Evolutionary conservation across 257 asterid species (phyloP).

Genomic region (Prunella vulgaris): DNA sequence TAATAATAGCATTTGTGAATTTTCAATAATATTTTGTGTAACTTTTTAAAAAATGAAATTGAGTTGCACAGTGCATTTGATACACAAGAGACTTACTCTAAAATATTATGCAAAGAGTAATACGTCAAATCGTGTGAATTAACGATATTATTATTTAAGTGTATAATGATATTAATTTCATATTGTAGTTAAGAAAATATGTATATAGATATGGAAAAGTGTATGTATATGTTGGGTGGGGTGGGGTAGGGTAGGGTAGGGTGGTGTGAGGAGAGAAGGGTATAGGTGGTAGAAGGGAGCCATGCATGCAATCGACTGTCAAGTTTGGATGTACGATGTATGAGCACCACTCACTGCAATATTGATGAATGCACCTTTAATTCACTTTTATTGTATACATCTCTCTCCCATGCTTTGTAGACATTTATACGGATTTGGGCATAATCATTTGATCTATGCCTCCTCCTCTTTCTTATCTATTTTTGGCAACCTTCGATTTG

Average conservation of each 20-base stretch:
- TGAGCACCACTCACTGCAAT: neutral
- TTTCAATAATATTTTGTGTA: no score
- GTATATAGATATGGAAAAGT: no score
- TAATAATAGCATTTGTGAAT: no score
- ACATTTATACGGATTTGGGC: conserved; percentile 47
- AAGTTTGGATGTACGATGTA: conserved; percentile 13
- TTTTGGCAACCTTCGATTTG: conserved; percentile 34
- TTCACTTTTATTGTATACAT: neutral
- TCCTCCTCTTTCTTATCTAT: conserved; percentile 31
- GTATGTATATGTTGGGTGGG: neutral
- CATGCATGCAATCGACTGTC: conserved; percentile 28
- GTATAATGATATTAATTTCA: no score
- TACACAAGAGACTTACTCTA: no score
- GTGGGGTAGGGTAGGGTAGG: no score
- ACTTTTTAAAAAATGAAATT: no score
- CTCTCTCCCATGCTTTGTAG: conserved; percentile 27
- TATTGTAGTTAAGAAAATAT: no score
- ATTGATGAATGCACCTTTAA: neutral
- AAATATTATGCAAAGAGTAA: no score
- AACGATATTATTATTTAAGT: no score
- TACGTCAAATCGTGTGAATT: no score
- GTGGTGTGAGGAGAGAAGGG: neutral
- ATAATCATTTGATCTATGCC: conserved; percentile 43
- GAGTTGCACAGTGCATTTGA: no score
- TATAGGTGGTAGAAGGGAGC: conserved; percentile 9